Evolutionary conservation across 306 rosid genomes (phyloP), one percentile per base, ranked within the genome.

Genomic region (Prunus mume): DNA sequence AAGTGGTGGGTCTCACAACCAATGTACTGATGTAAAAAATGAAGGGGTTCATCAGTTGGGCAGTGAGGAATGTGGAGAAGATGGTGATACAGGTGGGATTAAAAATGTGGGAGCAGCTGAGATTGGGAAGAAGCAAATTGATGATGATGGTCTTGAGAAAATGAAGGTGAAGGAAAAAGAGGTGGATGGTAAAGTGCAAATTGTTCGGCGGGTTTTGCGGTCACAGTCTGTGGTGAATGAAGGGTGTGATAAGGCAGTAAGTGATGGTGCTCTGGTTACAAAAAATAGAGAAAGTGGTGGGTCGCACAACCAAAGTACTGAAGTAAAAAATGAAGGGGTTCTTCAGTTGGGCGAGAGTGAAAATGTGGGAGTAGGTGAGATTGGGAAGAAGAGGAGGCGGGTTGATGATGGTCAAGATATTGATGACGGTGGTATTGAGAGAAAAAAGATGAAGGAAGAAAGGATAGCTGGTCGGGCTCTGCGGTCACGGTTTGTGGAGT

Each of bases 201-300:
- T 62, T 75, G 76, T 74, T 68, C 89, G 82, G 73, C 83, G 93
- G 69, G 85, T 89, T 57, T 81, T 93, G 79, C 85, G 96, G 69
- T 86, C 97, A 17, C 85, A 73, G 84, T 74, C 13, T 64, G 68
- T 9, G 45, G 54, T 38, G 2, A 86, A 68, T 73, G 80, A 61
- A 74, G 85, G 14, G 22, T 73, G 73, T 73, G 65, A 25, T 64
- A 65, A 77, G 45, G 89, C 58, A 15, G 90, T 77, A 74, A 69
- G 68, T 71, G 75, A 24, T 15, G 75, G 49, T 51, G 78, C 13
- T 68, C 28, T 79, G 73, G 41, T 25, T 61, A 18, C 34, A 9
- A 17, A 28, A 27, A 61, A 8, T 27, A 61, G 73, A 38, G 79
- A 51, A 34, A 32, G 28, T 60, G 80, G 58, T 75, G 85, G 47